Evolutionary conservation across 2,329 filamentous ascomycete genomes (phyloP).

Genomic region (Colletotrichum karsti): DNA sequence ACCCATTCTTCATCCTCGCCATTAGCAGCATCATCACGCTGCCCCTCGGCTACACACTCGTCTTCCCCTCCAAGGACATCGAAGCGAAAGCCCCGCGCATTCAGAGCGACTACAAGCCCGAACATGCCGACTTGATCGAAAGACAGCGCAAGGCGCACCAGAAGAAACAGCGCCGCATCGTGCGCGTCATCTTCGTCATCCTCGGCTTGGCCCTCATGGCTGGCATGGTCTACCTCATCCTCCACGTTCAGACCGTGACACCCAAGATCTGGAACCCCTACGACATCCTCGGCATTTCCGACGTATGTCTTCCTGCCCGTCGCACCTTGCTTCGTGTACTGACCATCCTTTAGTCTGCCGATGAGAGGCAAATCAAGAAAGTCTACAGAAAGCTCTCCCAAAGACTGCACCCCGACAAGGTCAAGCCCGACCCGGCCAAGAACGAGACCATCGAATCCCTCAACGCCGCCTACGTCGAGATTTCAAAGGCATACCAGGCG

Average conservation of each 20-base stretch:
- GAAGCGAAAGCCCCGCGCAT: constrained; percentile 85
- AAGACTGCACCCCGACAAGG: constrained; percentile 93
- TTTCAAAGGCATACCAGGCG: constrained; percentile 98
- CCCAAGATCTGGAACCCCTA: constrained; percentile 96
- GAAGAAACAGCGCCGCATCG: constrained; percentile 88
- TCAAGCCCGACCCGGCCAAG: constrained; percentile 81
- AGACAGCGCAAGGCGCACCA: constrained; percentile 85
- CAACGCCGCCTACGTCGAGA: constrained; percentile 90
- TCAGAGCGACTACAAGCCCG: constrained; percentile 80
- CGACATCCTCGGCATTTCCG: constrained; percentile 87
- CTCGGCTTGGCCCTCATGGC: constrained; percentile 85
- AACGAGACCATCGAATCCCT: constrained; percentile 89
- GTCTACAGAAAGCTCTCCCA: constrained; percentile 89
- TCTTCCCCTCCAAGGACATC: constrained; percentile 79
- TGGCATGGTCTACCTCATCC: constrained; percentile 91
- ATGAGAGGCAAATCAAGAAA: constrained; percentile 90
- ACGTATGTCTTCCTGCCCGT: constrained; percentile 60
- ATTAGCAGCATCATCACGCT: constrained; percentile 87
- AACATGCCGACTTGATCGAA: constrained; percentile 85
- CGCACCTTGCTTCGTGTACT: not conserved
- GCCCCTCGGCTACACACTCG: constrained; percentile 87
- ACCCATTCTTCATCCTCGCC: constrained; percentile 98
- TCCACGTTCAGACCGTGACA: constrained; percentile 75
- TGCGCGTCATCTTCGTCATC: constrained; percentile 80
- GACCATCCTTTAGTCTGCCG: constrained; percentile 64